Evolutionary conservation across 2,329 filamentous ascomycete species (phyloP).

Genomic region (Talaromyces atroroseus): DNA sequence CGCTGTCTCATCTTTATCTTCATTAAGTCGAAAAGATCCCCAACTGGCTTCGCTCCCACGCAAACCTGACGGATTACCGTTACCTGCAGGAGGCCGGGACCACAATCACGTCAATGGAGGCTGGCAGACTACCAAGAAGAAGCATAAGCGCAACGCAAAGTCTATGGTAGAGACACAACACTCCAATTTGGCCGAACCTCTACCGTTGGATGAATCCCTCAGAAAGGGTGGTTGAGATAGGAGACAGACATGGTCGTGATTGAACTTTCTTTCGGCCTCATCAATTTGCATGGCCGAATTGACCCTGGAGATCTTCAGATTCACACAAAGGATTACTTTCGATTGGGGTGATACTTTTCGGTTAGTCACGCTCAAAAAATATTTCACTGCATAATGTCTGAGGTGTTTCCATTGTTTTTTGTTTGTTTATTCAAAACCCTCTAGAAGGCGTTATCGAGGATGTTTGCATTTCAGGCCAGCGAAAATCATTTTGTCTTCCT

Average conservation of each 20-base stretch:
- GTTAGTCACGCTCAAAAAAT: neutral
- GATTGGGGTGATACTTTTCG: conserved; percentile 7
- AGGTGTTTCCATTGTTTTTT: conserved; percentile 6
- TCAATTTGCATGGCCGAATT: neutral
- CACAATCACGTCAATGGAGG: conserved; percentile 21
- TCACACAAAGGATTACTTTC: neutral
- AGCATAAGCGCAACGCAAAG: conserved; percentile 35
- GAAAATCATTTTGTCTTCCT: conserved; percentile 6
- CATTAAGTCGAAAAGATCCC: conserved; percentile 27
- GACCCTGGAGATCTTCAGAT: neutral
- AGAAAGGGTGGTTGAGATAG: conserved; percentile 40
- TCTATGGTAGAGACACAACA: conserved; percentile 27
- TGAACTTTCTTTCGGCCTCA: neutral
- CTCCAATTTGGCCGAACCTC: conserved; percentile 29
- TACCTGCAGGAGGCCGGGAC: conserved; percentile 21
- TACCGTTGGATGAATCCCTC: conserved; percentile 39
- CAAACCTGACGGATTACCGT: conserved; percentile 28
- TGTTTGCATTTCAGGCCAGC: conserved; percentile 16
- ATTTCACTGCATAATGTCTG: neutral
- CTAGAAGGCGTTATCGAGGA: conserved; percentile 10
- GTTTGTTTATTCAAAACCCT: conserved; percentile 8
- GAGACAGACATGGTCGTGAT: neutral
- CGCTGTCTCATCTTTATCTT: conserved; percentile 4
- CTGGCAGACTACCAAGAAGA: conserved; percentile 44
- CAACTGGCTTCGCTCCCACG: conserved; percentile 23